Evolutionary conservation across 2,329 filamentous ascomycete genomes (phyloP).

Genomic region (Colletotrichum orbiculare): DNA sequence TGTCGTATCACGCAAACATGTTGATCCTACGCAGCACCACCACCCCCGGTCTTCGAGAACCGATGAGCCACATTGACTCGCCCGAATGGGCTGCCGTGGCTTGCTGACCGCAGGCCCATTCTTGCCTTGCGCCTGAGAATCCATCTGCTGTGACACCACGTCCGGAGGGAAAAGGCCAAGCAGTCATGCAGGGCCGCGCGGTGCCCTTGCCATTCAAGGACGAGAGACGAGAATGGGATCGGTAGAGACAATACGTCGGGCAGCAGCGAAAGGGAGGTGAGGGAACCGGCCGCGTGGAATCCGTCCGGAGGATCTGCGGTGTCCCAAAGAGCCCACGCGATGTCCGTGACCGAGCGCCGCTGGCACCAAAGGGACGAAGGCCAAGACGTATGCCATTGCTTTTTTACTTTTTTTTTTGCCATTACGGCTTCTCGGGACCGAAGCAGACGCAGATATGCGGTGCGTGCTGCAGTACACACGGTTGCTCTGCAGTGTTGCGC

Average conservation of each 20-base stretch:
- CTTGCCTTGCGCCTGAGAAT: background rate
- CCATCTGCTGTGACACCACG: slow-evolving; percentile 13
- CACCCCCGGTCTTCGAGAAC: slow-evolving; percentile 12
- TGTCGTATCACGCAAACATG: slow-evolving; percentile 4
- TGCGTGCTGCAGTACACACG: too few species aligned
- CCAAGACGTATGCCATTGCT: slow-evolving; percentile 28
- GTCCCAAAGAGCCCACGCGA: slow-evolving; percentile 25
- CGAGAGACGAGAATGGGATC: background rate
- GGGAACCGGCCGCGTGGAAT: slow-evolving; percentile 20
- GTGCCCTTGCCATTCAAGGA: slow-evolving; percentile 4
- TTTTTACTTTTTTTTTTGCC: background rate
- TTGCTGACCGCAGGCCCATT: slow-evolving; percentile 11
- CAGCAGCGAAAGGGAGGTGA: background rate
- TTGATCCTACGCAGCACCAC: background rate
- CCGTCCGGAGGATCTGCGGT: slow-evolving; percentile 19
- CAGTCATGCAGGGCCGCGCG: slow-evolving; percentile 29
- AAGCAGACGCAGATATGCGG: slow-evolving; percentile 13
- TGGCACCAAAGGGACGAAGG: slow-evolving; percentile 5
- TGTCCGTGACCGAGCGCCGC: slow-evolving; percentile 18
- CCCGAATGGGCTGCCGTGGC: slow-evolving; percentile 20
- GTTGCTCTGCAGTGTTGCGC: too few species aligned
- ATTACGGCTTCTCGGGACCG: slow-evolving; percentile 31
- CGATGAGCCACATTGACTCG: slow-evolving; percentile 16
- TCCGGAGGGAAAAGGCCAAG: slow-evolving; percentile 7
- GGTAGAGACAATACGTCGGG: slow-evolving; percentile 1